Evolutionary conservation across 306 rosid genomes (phyloP), one percentile per base, ranked within the genome.

Genomic region (Begonia masoniana): DNA sequence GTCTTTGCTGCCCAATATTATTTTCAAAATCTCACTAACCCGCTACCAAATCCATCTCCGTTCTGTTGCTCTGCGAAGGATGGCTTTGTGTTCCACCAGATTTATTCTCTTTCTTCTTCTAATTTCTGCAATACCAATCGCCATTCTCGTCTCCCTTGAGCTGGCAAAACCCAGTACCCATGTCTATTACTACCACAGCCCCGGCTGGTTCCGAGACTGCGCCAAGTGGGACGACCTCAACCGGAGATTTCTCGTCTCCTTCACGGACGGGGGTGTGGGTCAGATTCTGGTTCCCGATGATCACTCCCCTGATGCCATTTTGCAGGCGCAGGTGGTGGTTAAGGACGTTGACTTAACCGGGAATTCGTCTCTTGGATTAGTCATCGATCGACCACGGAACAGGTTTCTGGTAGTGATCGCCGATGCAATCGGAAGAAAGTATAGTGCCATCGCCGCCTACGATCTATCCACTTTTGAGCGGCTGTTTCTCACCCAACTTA

Each of bases 381-480:
- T 60, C 64, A 47, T 91, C 41, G 96, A 82, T 51, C 53, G 54
- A 11, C 66, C 71, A 0, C 63, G 94, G 58, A 91, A 91, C 48
- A 82, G 94, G 31, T 63, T 81, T 31, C 77, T 91, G 0, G 81
- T 86, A 1, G 85, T 63, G 45, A n/a, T 66, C 41, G 82, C 84
- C 3, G 95, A 91, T 23, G 58, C 63, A 10, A 14, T 78, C 9
- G 72, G 88, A 2, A 78, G 71, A 47, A 65, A 74, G 9, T 85
- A 80, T 53, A 51, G 79, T 14, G 91, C 82, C 3, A 68, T 91
- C 10, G 70, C 70, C 0, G 97, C 96, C 5, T 83, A 83, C 16
- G 97, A 91, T 71, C 61, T 91, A 60, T 60, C 88, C 36, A 61
- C 91, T 47, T 85, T 83, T 85, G 61, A 81, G 21, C 78, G 88